Evolutionary conservation across 129 eudicot species (phyloP), one percentile per base, ranked within the genome.

Genomic region (Pulicaria dysenterica): DNA sequence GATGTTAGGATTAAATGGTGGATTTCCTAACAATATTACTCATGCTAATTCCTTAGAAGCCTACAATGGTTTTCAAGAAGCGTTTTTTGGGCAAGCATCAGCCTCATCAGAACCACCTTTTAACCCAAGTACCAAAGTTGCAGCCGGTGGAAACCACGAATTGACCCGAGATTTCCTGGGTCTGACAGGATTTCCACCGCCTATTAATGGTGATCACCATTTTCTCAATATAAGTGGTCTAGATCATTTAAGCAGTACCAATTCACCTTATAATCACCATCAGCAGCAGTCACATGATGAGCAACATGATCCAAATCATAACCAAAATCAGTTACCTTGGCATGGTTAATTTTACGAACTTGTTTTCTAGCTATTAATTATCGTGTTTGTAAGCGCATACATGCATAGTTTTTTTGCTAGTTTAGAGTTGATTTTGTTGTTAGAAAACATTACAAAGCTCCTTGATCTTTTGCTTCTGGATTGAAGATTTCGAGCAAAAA

Each of bases 131-230:
- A 69, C 58, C 36, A 47, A 11, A 59, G 74, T 71, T 15, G 77
- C 82, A 41, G 77, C 77, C 11, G 80, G 81, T 42, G 71, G 70
- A 31, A 80, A 80, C 42, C 80, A 85, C 36, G 92, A 85, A 40
- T 43, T 89, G 81, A 89, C 90, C 4, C 84, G 92, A 72, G 96
- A 90, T 76, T 90, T 90, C 73, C 84, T 90, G 83, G 93, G 96
- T 14, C 73, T 87, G 1, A 84, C 78, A 70, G 84, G 77, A 4
- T 84, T 82, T 62, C 85, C 76, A 61, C 42, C 70, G 7, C 57
- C 67, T 2, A 58, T 24, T 24, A 1, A 38, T 61, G 65, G 83
- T 61, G 85, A 80, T 59, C 83, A 84, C 34, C 81, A 84, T 57
- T 81, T 80, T 77, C 62, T 84, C 9, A 82, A 69, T 66, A 80